These are phyloP conservation scores for Saccharomycopsis babjevae DNA, from an alignment of 805 yeast species.

Conservation along the genomic window DNA sequence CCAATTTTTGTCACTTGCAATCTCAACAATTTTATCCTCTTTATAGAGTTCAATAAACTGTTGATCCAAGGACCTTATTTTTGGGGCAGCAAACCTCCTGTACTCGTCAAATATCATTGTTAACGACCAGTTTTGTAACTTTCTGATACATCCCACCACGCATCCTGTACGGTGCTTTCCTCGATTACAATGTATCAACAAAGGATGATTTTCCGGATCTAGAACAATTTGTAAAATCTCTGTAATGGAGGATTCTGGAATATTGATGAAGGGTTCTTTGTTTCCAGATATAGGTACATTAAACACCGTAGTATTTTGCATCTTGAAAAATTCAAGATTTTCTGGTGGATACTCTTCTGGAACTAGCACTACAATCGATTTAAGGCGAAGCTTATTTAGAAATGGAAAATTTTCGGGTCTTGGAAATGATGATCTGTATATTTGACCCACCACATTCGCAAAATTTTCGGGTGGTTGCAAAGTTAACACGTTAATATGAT, in stretches of 20 bases:
- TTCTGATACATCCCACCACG: conserved; percentile 81
- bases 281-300: conserved; percentile 94
- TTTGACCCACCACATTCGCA: conserved; percentile 63
- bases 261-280: conserved; percentile 86
- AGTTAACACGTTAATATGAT: neutral
- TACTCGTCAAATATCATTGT: conserved; percentile 95
- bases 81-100: conserved; percentile 88
- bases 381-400: conserved; percentile 49
- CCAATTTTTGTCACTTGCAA: conserved; percentile 44
- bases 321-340: conserved; percentile 51
- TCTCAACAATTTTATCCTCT: conserved; percentile 45
- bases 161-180: conserved; percentile 98
- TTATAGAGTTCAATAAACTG: conserved; percentile 89
- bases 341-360: conserved; percentile 88
- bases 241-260: conserved; percentile 56
- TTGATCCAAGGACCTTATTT: conserved; percentile 90
- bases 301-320: conserved; percentile 55
- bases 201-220: conserved; percentile 83
- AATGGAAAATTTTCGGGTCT: conserved; percentile 72
- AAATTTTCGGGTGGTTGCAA: conserved; percentile 80
- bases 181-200: conserved; percentile 87
- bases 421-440: conserved; percentile 87
- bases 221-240: conserved; percentile 73
- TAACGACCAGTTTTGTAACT: conserved; percentile 85
- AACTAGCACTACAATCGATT: conserved; percentile 70